Evolutionary conservation across 306 rosid genomes (phyloP).

Genomic region (Fagus sylvatica): DNA sequence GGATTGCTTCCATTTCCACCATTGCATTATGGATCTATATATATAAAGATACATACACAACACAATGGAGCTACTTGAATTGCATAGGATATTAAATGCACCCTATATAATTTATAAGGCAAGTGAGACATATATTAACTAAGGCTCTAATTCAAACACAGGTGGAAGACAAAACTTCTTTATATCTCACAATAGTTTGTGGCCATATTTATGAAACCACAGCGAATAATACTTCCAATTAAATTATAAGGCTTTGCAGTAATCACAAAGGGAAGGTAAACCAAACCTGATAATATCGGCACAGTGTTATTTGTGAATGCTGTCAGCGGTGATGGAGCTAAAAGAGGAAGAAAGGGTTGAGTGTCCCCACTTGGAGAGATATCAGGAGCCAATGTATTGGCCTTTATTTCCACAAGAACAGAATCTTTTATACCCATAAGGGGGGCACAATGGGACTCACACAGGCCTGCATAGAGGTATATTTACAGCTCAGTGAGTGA

Average conservation of each 20-base stretch:
- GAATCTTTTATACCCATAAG: slow-evolving; percentile 14
- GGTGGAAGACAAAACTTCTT: background rate
- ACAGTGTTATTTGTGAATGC: slow-evolving; percentile 44
- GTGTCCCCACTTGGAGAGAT: slow-evolving; percentile 39
- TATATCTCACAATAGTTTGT: slow-evolving; percentile 1
- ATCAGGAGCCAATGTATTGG: slow-evolving; percentile 36
- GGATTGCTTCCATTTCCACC: background rate
- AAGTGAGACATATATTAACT: background rate
- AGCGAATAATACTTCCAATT: background rate
- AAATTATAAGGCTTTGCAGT: slow-evolving; percentile 6
- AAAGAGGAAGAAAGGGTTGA: slow-evolving; percentile 55
- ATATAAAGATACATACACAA: background rate
- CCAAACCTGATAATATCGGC: slow-evolving; percentile 52
- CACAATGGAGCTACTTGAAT: background rate
- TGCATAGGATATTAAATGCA: background rate
- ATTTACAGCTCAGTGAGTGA: slow-evolving; percentile 2
- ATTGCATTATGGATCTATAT: background rate
- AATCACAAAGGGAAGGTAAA: slow-evolving; percentile 20
- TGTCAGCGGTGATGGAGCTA: slow-evolving; percentile 59
- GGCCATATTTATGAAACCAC: slow-evolving; percentile 9
- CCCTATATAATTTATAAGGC: background rate
- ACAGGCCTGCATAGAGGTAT: slow-evolving; percentile 35
- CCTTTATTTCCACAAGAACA: slow-evolving; percentile 8
- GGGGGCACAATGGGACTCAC: slow-evolving; percentile 26
- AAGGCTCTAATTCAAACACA: background rate